A percentile compares a stretch with the other conserved stretches of the same genome.
Evolutionary conservation across 2,329 filamentous ascomycete species (phyloP).

Genomic region (Colletotrichum higginsianum): DNA sequence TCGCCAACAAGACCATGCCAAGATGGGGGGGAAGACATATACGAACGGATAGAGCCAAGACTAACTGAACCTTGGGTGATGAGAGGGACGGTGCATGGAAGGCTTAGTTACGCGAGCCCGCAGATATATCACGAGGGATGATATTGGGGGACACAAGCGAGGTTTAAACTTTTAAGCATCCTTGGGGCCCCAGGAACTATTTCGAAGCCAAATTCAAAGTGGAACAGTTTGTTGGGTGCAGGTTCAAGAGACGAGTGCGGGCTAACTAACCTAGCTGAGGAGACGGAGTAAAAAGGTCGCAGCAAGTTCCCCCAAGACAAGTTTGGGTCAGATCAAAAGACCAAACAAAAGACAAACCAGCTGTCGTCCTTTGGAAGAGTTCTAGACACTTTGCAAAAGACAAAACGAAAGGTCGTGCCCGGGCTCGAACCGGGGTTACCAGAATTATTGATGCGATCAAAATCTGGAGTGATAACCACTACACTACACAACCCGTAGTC

Average conservation of each 20-base stretch:
- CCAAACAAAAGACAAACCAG: too few species aligned
- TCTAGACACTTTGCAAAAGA: background rate
- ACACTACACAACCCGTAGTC: constrained; percentile 35
- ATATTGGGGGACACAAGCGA: background rate
- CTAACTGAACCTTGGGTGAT: background rate
- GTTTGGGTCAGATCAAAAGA: too few species aligned
- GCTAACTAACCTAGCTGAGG: too few species aligned
- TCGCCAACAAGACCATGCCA: too few species aligned
- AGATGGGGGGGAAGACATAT: too few species aligned
- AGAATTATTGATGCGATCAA: constrained; percentile 28
- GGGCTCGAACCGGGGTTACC: constrained; percentile 43
- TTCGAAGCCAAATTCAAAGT: background rate
- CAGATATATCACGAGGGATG: too few species aligned
- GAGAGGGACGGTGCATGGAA: background rate
- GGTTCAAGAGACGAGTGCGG: too few species aligned
- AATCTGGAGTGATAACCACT: constrained; percentile 43
- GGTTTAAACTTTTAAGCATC: background rate
- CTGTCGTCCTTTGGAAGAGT: too few species aligned
- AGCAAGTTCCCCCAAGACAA: too few species aligned
- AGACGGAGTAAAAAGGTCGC: too few species aligned
- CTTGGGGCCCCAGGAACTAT: background rate
- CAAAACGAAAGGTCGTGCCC: constrained; percentile 32
- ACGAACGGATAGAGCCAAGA: too few species aligned
- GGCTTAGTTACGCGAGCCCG: background rate
- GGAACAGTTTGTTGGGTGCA: background rate